Conservation (phyloP, 83 land plant species). For the Picea mariana region DNA sequence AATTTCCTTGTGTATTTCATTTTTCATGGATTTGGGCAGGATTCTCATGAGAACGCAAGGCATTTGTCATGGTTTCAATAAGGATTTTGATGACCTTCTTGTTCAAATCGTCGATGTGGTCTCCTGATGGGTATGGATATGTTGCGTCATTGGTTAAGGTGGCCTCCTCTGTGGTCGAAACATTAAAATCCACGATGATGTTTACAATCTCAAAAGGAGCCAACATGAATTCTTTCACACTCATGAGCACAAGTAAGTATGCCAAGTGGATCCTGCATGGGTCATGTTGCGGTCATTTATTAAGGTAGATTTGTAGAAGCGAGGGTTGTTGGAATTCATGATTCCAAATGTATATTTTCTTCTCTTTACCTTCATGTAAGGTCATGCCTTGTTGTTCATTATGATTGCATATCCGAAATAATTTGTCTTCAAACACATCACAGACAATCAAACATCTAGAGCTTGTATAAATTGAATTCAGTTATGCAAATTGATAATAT, state of each 20-base stretch:
- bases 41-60: neutral
- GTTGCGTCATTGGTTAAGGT: slow-evolving; percentile 43
- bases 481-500: neutral
- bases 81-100: slow-evolving; percentile 32
- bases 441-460: neutral
- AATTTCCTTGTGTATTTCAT: no score
- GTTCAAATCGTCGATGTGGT: neutral
- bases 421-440: slow-evolving; percentile 41
- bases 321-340: slow-evolving; percentile 36
- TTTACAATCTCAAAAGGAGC: slow-evolving; percentile 40
- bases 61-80: neutral
- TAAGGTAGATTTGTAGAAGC: slow-evolving; percentile 46
- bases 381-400: slow-evolving; percentile 90
- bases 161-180: neutral
- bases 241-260: slow-evolving; percentile 7
- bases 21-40: neutral
- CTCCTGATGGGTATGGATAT: slow-evolving; percentile 41
- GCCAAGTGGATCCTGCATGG: slow-evolving; percentile 38
- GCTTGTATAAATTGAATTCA: neutral
- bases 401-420: slow-evolving; percentile 73
- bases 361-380: slow-evolving; percentile 32
- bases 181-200: slow-evolving; percentile 24
- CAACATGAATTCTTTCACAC: neutral
- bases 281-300: slow-evolving; percentile 41
- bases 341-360: slow-evolving; percentile 27